phyloP scores from a whole-genome alignment of 78 protist species.

The Dictyostelium firmibasis region DNA sequence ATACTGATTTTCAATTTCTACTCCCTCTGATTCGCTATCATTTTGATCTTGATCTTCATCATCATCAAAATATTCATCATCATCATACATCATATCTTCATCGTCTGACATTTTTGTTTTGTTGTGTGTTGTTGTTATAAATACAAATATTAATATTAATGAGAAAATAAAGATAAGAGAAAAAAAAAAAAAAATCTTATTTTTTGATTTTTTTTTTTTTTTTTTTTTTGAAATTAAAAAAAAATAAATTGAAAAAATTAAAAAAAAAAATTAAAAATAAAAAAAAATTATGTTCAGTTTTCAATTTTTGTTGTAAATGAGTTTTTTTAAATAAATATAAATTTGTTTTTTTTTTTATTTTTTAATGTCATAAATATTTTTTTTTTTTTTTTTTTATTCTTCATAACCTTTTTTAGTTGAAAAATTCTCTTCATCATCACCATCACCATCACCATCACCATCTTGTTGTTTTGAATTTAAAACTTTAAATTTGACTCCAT shows the following conservation, averaged over 20 bases:
- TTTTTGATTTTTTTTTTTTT: too few relatives aligned
- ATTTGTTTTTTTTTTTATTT: neutral
- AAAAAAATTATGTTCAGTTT: neutral
- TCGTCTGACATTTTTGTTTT: slow-evolving; percentile 68
- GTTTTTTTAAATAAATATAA: neutral
- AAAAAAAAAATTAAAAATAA: neutral
- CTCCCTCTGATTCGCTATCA: slow-evolving; percentile 65
- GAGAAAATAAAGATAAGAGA: neutral
- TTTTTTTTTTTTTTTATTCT: neutral
- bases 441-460: neutral
- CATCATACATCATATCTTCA: slow-evolving; percentile 84
- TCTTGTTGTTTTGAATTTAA: neutral
- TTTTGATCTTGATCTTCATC: slow-evolving; percentile 68
- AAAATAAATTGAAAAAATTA: neutral
- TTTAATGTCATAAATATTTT: too few relatives aligned
- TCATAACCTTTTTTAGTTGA: neutral
- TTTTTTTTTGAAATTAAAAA: neutral
- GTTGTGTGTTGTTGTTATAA: neutral
- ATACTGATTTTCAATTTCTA: slow-evolving; percentile 83
- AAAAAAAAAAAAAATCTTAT: too few relatives aligned
- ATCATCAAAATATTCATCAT: slow-evolving; percentile 68
- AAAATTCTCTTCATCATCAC: neutral
- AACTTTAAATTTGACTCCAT: neutral
- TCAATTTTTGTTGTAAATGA: too few relatives aligned
- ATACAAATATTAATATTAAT: neutral